Conservation (phyloP, 805 yeast genomes). For the Ogataea degrootiae region DNA sequence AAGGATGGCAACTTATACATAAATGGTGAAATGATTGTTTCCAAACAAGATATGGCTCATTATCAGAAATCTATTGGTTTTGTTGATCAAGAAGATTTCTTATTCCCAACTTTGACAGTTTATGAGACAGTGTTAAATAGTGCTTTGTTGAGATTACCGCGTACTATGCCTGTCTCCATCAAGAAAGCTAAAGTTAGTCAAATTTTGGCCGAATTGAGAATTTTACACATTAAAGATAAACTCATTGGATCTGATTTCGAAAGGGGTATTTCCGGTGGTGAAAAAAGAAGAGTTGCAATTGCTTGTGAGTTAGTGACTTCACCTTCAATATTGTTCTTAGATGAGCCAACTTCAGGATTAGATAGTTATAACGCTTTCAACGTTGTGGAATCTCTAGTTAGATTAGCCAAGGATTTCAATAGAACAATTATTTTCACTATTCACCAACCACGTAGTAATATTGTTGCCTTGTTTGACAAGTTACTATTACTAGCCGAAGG, state of each 20-base stretch:
- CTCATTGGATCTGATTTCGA: slow-evolving; percentile 84
- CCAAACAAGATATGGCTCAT: slow-evolving; percentile 32
- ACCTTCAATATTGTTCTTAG: slow-evolving; percentile 76
- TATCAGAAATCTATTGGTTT: slow-evolving; percentile 77
- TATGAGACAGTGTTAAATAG: slow-evolving; percentile 92
- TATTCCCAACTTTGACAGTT: slow-evolving; percentile 90
- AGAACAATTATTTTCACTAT: slow-evolving; percentile 91
- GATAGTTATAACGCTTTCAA: slow-evolving; percentile 92
- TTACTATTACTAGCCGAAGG: slow-evolving; percentile 81
- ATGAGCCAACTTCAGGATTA: slow-evolving; percentile 94
- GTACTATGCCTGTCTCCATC: slow-evolving; percentile 64
- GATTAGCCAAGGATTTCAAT: slow-evolving; percentile 72
- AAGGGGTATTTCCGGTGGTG: slow-evolving; percentile 93
- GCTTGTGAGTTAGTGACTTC: slow-evolving; percentile 91
- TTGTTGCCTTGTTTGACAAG: slow-evolving; percentile 85
- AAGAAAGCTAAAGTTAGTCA: slow-evolving; percentile 80
- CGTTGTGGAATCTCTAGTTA: slow-evolving; percentile 79
- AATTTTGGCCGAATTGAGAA: slow-evolving; percentile 80
- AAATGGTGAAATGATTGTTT: slow-evolving; percentile 54
- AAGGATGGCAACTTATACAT: slow-evolving; percentile 64
- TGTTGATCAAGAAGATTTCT: slow-evolving; percentile 92
- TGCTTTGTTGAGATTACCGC: slow-evolving; percentile 83
- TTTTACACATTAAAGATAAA: slow-evolving; percentile 75
- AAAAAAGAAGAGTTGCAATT: slow-evolving; percentile 85
- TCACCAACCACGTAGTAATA: slow-evolving; percentile 96